Evolutionary conservation across 345 rosid species (phyloP), one percentile per base, ranked within the genome.

Genomic region (Arabis alpina): DNA sequence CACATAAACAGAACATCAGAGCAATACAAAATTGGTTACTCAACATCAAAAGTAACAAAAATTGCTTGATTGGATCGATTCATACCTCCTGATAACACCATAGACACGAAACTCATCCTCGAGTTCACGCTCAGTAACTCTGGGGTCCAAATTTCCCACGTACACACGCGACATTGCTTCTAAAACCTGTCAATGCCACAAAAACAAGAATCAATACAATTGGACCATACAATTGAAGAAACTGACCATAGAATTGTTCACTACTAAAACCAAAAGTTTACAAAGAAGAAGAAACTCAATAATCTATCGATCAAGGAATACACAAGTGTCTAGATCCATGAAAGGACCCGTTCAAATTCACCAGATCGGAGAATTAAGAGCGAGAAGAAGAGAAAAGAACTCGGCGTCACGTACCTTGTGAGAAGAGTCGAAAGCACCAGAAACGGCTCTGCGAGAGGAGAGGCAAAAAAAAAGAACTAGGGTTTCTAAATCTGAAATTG

Each of bases 71-170:
- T 27, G 53, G 58, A 36, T 28, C 53, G 41, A 68, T 44, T 59
- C 59, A 8, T 56, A 84, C 95, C 90, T 89, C 61, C 86, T 81
- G 75, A 87, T 84, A 45, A 80, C 86, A 36, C 95, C 95, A 57
- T 68, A 87, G 11, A 72, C 74, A 54, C 88, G 86, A 70, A 89
- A 89, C 80, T 87, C 96, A 51, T 89, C 90, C 65, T 85, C 96
- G 10, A 89, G 92, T 27, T 89, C 88, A 56, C 92, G 82, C 77
- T 87, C 96, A 52, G 88, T 72, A 50, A 89, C 90, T 47, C 87
- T 77, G 12, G 92, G 85, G 65, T 87, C 96, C 81, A 89, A 77
- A 63, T 87, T 89, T 54, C 95, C 95, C 16, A 89, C 92, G 41
- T 89, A 89, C 47, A 89, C 92, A 15, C 96, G 90, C 51, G 92